These are phyloP conservation scores for Amauroascus niger DNA, from an alignment of 2,329 filamentous ascomycete species.

Conservation along the genomic window DNA sequence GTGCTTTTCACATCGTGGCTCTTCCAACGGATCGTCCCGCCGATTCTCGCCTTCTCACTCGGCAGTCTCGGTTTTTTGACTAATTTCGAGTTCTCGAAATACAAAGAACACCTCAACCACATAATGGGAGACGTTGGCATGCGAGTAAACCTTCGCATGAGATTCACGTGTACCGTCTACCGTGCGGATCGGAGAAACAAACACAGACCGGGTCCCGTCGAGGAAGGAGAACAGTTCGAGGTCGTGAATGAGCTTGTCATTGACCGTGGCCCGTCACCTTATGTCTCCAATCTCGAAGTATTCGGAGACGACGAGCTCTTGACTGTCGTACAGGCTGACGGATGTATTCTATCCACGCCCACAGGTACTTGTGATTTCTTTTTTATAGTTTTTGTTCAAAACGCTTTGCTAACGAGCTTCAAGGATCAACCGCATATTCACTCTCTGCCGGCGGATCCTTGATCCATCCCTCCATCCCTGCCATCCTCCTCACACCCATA, in stretches of 20 bases:
- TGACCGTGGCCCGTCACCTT: conserved; percentile 89
- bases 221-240: conserved; percentile 93
- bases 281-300: conserved; percentile 91
- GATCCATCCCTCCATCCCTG: conserved; percentile 92
- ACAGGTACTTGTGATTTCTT: conserved; percentile 49
- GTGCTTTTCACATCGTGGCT: conserved; percentile 94
- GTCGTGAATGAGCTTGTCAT: conserved; percentile 98
- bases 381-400: conserved; percentile 11
- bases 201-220: conserved; percentile 49
- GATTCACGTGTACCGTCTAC: conserved; percentile 96
- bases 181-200: conserved; percentile 49
- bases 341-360: conserved; percentile 94
- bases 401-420: conserved; percentile 3
- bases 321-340: conserved; percentile 92
- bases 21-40: conserved; percentile 90
- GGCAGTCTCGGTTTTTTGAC: conserved; percentile 92
- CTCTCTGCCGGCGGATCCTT: conserved; percentile 90
- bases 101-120: conserved; percentile 74
- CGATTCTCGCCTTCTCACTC: conserved; percentile 81
- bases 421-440: conserved; percentile 81
- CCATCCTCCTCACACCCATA: conserved; percentile 91
- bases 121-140: conserved; percentile 93
- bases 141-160: conserved; percentile 96
- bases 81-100: conserved; percentile 88
- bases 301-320: conserved; percentile 92